Evolutionary conservation across 1,139 yeast species (phyloP).

Genomic region (Nadsonia starkeyi-henricii): DNA sequence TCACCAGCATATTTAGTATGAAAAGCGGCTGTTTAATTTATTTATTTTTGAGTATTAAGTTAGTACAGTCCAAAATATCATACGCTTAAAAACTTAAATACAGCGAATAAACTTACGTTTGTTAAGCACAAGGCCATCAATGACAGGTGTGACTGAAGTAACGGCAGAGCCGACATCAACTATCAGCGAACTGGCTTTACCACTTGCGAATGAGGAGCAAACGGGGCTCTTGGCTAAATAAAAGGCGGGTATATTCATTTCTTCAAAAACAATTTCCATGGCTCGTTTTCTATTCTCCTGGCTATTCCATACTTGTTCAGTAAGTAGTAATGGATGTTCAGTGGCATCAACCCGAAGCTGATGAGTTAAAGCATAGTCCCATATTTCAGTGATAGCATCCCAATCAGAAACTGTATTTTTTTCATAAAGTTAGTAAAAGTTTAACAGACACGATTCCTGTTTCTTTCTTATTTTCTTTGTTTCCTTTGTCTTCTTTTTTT

Average conservation of each 20-base stretch:
- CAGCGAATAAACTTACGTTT: constrained; percentile 24
- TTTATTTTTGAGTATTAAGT: no score
- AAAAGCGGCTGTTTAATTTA: constrained; percentile 10
- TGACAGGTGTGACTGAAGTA: constrained; percentile 76
- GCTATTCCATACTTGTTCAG: constrained; percentile 82
- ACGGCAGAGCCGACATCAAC: constrained; percentile 87
- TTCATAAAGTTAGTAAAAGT: no score
- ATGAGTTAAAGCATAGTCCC: constrained; percentile 25
- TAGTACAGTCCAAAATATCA: no score
- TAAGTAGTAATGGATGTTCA: constrained; percentile 65
- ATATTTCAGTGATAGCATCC: constrained; percentile 28
- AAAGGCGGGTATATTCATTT: constrained; percentile 68
- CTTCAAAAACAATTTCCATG: constrained; percentile 64
- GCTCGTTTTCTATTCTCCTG: constrained; percentile 54
- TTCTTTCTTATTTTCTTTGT: no score
- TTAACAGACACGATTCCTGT: no score
- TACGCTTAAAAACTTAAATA: no score
- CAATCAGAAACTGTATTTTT: constrained; percentile 24
- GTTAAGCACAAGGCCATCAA: constrained; percentile 80
- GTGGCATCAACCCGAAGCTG: constrained; percentile 37
- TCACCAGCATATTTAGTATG: constrained; percentile 25
- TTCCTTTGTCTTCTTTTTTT: no score
- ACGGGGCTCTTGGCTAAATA: constrained; percentile 79
- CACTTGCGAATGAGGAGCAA: constrained; percentile 84
- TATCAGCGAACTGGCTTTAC: constrained; percentile 86